phyloP scores from a whole-genome alignment of 225 moss, liverwort and hornwort genomes.

The Pseudoscleropodium purum region DNA sequence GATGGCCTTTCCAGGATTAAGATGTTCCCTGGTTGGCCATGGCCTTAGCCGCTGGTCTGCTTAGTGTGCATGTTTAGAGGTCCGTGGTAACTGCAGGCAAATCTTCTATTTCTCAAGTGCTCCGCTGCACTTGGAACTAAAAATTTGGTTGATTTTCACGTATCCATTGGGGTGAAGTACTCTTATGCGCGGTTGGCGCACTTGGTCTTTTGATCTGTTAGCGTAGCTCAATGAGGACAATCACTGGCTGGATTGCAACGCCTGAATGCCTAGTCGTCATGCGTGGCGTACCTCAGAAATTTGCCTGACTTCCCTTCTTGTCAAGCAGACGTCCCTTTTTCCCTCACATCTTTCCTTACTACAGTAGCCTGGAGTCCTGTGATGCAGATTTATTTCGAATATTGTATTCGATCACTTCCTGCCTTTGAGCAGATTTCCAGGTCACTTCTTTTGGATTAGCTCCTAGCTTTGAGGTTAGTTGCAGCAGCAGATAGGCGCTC shows the following conservation, averaged over 20 bases:
- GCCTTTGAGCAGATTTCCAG: background rate
- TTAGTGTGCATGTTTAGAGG: background rate
- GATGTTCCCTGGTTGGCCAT: background rate
- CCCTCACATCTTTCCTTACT: background rate
- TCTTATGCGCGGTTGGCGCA: background rate
- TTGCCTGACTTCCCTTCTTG: background rate
- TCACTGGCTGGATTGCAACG: background rate
- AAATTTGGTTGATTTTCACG: background rate
- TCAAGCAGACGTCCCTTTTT: background rate
- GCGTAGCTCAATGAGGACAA: background rate
- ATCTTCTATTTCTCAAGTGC: background rate
- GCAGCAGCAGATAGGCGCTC: background rate
- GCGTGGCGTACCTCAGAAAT: background rate
- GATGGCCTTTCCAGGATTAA: background rate
- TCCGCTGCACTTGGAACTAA: background rate
- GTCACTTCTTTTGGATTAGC: background rate
- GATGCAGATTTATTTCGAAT: background rate
- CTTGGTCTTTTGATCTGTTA: slow-evolving; percentile 5
- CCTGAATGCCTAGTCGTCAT: background rate
- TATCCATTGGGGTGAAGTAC: background rate
- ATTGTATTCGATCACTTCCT: background rate
- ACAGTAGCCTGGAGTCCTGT: background rate
- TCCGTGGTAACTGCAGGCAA: background rate
- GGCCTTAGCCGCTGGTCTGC: background rate
- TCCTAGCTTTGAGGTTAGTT: background rate